Evolutionary conservation across 1,284 basidiomycete species (phyloP).

Genomic region (Bjerkandera adusta): DNA sequence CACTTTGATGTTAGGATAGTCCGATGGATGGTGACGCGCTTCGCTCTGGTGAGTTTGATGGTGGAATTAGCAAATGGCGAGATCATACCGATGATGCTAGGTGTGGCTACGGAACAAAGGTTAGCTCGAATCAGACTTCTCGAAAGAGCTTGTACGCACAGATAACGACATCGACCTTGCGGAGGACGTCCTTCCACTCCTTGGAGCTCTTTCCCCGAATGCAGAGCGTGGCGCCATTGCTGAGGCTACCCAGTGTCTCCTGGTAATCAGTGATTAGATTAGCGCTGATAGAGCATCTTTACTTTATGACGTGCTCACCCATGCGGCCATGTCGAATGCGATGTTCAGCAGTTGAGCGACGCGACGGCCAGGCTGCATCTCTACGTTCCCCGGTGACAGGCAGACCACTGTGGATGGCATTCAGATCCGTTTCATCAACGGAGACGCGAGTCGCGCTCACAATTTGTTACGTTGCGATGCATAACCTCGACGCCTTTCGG

Average conservation of each 20-base stretch:
- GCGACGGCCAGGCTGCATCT: slow-evolving; percentile 50
- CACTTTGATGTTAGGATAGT: slow-evolving; percentile 56
- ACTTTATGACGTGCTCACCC: slow-evolving; percentile 35
- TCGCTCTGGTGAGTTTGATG: slow-evolving; percentile 3
- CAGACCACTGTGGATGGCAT: slow-evolving; percentile 42
- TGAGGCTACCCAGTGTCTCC: slow-evolving; percentile 56
- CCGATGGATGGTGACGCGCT: slow-evolving; percentile 47
- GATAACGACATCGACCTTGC: slow-evolving; percentile 54
- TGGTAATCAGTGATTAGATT: slow-evolving; percentile 19
- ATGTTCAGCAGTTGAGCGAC: slow-evolving; percentile 62
- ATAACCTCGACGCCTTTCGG: slow-evolving; percentile 60
- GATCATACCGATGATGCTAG: slow-evolving; percentile 40
- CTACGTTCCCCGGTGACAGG: slow-evolving; percentile 50
- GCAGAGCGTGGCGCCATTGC: slow-evolving; percentile 55
- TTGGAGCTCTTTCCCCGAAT: slow-evolving; percentile 54
- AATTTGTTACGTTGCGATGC: slow-evolving; percentile 57
- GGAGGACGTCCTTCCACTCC: slow-evolving; percentile 56
- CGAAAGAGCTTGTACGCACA: slow-evolving; percentile 31
- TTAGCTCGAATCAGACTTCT: slow-evolving; percentile 20
- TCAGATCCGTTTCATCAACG: neutral
- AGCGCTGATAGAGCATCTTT: neutral
- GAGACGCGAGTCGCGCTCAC: slow-evolving; percentile 30
- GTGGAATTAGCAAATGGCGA: slow-evolving; percentile 1
- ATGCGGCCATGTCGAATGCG: slow-evolving; percentile 62
- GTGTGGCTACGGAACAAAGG: slow-evolving; percentile 22